Percentiles rank a stretch among this genome's conserved stretches.
Evolutionary conservation across 306 rosid species (phyloP).

Genomic region (Aeschynomene evenia): DNA sequence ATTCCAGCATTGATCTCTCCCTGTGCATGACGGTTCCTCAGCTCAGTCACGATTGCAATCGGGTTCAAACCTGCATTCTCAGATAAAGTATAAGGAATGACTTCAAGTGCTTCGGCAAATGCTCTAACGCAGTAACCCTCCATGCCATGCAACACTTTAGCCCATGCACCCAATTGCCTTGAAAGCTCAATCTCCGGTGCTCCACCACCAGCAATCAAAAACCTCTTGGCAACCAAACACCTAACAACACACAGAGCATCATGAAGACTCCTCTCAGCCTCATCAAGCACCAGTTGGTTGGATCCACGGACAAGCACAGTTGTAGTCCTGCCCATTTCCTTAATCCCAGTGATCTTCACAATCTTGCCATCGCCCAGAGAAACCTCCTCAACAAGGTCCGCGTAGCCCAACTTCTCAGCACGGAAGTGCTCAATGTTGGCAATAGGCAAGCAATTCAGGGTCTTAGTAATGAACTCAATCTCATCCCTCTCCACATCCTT

Average conservation of each 20-base stretch:
- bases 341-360: constrained; percentile 85
- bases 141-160: constrained; percentile 97
- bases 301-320: constrained; percentile 94
- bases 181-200: constrained; percentile 98
- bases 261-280: constrained; percentile 93
- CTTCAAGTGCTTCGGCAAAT: constrained; percentile 98
- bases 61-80: constrained; percentile 98
- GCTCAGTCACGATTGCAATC: constrained; percentile 88
- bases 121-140: constrained; percentile 87
- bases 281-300: constrained; percentile 78
- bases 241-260: constrained; percentile 97
- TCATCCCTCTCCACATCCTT: constrained; percentile 98
- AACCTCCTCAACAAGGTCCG: constrained; percentile 90
- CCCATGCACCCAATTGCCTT: constrained; percentile 97
- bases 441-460: constrained; percentile 88
- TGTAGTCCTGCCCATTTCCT: constrained; percentile 91
- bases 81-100: constrained; percentile 87
- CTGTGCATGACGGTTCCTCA: constrained; percentile 92
- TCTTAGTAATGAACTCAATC: constrained; percentile 94
- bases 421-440: constrained; percentile 92
- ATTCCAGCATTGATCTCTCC: constrained; percentile 95
- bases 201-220: constrained; percentile 95
- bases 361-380: constrained; percentile 93
- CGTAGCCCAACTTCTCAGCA: constrained; percentile 82
- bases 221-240: constrained; percentile 87